Evolutionary conservation across 2,329 filamentous ascomycete genomes (phyloP), one percentile per base, ranked within the genome.

Genomic region (Ophiostoma quercus): DNA sequence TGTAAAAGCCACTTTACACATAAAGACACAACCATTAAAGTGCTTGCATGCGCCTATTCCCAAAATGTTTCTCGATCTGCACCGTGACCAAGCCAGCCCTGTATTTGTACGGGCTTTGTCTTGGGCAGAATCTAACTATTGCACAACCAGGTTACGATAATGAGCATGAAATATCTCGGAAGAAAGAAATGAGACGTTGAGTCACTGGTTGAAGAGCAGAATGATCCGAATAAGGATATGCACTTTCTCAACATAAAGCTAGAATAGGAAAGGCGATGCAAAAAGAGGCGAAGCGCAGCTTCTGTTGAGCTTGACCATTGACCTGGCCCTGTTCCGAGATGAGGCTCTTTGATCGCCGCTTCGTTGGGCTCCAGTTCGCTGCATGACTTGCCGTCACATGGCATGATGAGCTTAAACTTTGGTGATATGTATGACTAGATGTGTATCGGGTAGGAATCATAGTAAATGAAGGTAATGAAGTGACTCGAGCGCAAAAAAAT

Each of bases 11-110:
- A 57, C n/a, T 12, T 22, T 25, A 3, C 3, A 25, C n/a, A 54
- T 7, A 3, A 54, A 54, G n/a, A 43, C 6, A 47, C 43, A 47
- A 19, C 5, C 16, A 14, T 12, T 57, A 25, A 22, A 57, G 51
- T 57, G 51, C 51, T 14, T 57, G 51, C 51, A 57, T 57, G n/a
- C n/a, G 51, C 9, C 51, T 57, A 57, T 25, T 29, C 51, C 51
- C 51, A 25, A 57, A 8, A 29, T 25, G 22, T 22, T n/a, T 16
- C 16, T 14, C 3, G 51, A 57, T 57, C 51, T 25, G n/a, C 51
- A 57, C 12, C 8, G 3, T 57, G 9, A 9, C 11, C 22, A 14
- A 57, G 22, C 14, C 51, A 57, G 51, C 51, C 51, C 11, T 25
- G 51, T 25, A 7, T 1, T 11, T 12, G 6, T 12, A 25, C 43